A percentile compares a stretch with the other conserved stretches of the same genome.
Evolutionary conservation across 2,329 filamentous ascomycete species (phyloP).

Genomic region (Drechslerella coelobrocha): DNA sequence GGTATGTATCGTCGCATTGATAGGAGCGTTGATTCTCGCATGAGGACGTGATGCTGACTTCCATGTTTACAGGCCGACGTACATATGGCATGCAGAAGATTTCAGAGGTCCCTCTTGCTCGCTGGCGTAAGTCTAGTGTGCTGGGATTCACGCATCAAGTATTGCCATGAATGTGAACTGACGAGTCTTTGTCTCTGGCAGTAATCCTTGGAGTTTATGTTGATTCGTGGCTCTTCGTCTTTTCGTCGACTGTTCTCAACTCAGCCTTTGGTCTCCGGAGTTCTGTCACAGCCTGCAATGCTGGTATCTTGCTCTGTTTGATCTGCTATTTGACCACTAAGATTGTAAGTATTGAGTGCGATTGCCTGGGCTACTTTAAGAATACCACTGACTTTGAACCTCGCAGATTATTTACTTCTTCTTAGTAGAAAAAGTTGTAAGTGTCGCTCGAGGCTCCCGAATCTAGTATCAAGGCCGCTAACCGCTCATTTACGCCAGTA

Average conservation of each 20-base stretch:
- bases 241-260: slow-evolving; percentile 66
- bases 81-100: slow-evolving; percentile 40
- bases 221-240: slow-evolving; percentile 69
- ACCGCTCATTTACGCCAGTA: slow-evolving; percentile 56
- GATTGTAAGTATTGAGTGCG: slow-evolving; percentile 56
- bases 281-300: slow-evolving; percentile 63
- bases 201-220: slow-evolving; percentile 68
- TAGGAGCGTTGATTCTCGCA: background rate
- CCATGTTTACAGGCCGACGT: slow-evolving; percentile 29
- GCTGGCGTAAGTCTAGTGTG: slow-evolving; percentile 35
- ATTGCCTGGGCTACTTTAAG: slow-evolving; percentile 6
- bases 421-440: slow-evolving; percentile 69
- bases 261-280: slow-evolving; percentile 66
- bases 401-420: slow-evolving; percentile 66
- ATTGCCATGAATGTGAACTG: background rate
- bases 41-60: background rate
- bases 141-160: too few relatives aligned
- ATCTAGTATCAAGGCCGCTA: background rate
- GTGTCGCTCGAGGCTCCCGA: slow-evolving; percentile 50
- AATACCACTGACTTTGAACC: slow-evolving; percentile 57
- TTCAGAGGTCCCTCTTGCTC: slow-evolving; percentile 37
- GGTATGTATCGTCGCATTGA: slow-evolving; percentile 21
- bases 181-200: slow-evolving; percentile 55
- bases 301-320: slow-evolving; percentile 68
- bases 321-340: slow-evolving; percentile 70